phyloP scores from a whole-genome alignment of 2,329 filamentous ascomycete species.

The Ascochyta viciae-villosae region DNA sequence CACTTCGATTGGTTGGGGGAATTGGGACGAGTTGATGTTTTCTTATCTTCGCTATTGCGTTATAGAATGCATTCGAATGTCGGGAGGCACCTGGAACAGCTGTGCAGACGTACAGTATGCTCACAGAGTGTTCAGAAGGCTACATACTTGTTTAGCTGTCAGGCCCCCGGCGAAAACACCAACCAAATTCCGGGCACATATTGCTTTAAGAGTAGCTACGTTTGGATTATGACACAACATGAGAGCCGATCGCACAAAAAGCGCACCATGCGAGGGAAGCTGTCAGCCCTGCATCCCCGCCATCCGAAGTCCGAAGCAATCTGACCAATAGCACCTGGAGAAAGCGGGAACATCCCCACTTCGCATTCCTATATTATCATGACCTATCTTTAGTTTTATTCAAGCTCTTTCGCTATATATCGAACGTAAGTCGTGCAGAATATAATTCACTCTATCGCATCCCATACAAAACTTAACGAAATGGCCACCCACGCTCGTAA shows the following conservation, averaged over 20 bases:
- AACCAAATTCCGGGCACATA: too few relatives aligned
- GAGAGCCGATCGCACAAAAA: background rate
- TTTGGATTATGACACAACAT: background rate
- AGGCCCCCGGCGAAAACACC: too few relatives aligned
- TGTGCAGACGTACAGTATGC: too few relatives aligned
- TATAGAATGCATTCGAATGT: too few relatives aligned
- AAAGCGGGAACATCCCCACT: background rate
- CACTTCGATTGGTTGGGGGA: too few relatives aligned
- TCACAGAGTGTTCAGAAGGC: too few relatives aligned
- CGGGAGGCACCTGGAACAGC: too few relatives aligned
- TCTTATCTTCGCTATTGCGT: too few relatives aligned
- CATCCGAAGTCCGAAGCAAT: conserved; percentile 15
- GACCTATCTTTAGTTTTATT: background rate
- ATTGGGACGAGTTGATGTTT: too few relatives aligned
- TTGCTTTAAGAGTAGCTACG: background rate
- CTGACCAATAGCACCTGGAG: conserved; percentile 4
- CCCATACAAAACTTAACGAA: background rate
- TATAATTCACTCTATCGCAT: background rate
- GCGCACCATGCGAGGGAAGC: background rate
- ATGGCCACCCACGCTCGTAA: conserved; percentile 27
- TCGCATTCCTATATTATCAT: background rate
- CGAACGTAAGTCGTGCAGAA: background rate
- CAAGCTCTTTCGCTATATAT: background rate
- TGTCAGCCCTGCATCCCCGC: conserved; percentile 12
- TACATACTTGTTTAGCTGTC: too few relatives aligned